Percentiles rank a stretch among this genome's conserved stretches.
These are phyloP conservation scores for Rhizopogon vulgaris DNA, from an alignment of 768 basidiomycete genomes.

Conservation along the genomic window DNA sequence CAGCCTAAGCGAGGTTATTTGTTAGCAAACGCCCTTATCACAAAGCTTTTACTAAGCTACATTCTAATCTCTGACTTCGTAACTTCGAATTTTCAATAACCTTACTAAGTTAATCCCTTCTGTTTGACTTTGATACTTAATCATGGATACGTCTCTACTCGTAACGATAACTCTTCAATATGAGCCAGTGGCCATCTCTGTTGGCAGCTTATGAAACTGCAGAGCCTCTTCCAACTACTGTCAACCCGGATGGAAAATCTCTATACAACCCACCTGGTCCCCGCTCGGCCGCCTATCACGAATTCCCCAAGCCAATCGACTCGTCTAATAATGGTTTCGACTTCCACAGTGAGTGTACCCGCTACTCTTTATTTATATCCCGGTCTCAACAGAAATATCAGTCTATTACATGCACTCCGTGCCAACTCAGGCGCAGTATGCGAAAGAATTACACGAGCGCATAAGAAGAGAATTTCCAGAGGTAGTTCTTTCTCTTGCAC, in stretches of 20 bases:
- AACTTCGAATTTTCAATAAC: too few species aligned
- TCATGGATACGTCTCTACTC: too few species aligned
- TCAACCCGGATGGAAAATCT: conserved; percentile 54
- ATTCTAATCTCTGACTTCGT: too few species aligned
- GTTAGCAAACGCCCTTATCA: too few species aligned
- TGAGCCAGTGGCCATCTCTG: conserved; percentile 22
- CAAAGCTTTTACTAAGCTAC: too few species aligned
- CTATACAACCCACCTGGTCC: conserved; percentile 41
- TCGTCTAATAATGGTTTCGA: conserved; percentile 58
- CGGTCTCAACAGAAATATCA: conserved; percentile 15
- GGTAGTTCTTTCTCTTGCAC: conserved; percentile 24
- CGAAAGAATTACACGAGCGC: conserved; percentile 50
- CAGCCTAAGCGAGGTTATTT: too few species aligned
- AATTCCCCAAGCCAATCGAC: conserved; percentile 50
- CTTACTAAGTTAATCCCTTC: too few species aligned
- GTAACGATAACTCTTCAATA: neutral
- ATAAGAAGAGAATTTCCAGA: conserved; percentile 65
- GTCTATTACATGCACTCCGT: conserved; percentile 57
- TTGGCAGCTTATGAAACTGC: conserved; percentile 34
- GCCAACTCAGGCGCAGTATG: conserved; percentile 39
- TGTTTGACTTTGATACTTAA: too few species aligned
- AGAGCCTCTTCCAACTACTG: conserved; percentile 34
- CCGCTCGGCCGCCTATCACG: conserved; percentile 45
- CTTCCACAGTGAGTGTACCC: conserved; percentile 54
- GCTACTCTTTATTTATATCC: neutral